Conservation (phyloP, 2,329 filamentous ascomycete species). For the Aspergillus sp. region DNA sequence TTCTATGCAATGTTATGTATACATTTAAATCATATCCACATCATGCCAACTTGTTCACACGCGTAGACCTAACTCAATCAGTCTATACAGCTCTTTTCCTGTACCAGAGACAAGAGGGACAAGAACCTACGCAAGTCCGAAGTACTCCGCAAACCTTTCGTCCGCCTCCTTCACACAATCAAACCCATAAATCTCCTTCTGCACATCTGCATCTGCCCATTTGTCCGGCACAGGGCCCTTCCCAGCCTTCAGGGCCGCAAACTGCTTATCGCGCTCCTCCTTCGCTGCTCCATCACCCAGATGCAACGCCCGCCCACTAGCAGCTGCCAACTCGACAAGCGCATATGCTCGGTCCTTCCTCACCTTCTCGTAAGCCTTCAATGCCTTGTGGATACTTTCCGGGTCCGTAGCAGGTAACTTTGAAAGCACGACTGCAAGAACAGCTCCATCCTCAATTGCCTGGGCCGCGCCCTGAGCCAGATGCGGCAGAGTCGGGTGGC, state of each 20-base stretch:
- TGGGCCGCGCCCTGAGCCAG: constrained; percentile 65
- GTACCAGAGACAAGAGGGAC: neutral
- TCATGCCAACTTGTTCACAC: constrained; percentile 6
- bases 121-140: constrained; percentile 15
- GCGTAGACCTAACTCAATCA: constrained; percentile 1
- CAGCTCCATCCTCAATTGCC: constrained; percentile 63
- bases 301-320: constrained; percentile 55
- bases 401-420: constrained; percentile 49
- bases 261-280: constrained; percentile 58
- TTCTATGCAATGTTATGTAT: constrained; percentile 1
- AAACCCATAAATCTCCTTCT: constrained; percentile 64
- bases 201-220: constrained; percentile 69
- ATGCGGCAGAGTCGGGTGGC: constrained; percentile 64
- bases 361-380: constrained; percentile 57
- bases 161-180: constrained; percentile 59
- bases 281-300: constrained; percentile 59
- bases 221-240: constrained; percentile 58
- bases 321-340: constrained; percentile 57
- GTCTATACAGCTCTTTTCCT: neutral
- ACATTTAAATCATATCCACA: constrained; percentile 3
- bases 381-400: constrained; percentile 51
- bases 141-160: constrained; percentile 37
- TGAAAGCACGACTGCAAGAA: constrained; percentile 53
- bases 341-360: constrained; percentile 58
- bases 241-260: constrained; percentile 52